These are phyloP conservation scores for Veloboletus limbatus DNA, from an alignment of 1,284 basidiomycete genomes.

Conservation along the genomic window DNA sequence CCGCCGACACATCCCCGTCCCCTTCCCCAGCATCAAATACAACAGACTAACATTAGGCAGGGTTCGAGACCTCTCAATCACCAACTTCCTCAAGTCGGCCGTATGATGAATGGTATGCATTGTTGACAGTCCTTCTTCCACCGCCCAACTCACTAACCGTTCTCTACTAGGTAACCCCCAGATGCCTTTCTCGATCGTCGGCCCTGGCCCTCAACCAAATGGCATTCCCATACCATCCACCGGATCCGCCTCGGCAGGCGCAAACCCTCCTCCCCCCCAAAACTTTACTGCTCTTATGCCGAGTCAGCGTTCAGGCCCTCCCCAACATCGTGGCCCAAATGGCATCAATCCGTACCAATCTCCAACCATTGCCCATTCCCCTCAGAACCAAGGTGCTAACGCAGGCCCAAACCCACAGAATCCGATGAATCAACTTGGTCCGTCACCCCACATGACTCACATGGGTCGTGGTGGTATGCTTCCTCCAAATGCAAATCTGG, in stretches of 20 bases:
- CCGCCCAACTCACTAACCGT: too few relatives aligned
- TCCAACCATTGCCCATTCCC: slow-evolving; percentile 43
- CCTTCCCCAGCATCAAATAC: slow-evolving; percentile 44
- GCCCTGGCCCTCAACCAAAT: slow-evolving; percentile 37
- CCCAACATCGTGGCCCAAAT: slow-evolving; percentile 39
- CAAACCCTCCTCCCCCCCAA: slow-evolving; percentile 25
- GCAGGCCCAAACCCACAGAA: slow-evolving; percentile 30
- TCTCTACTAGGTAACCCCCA: slow-evolving; percentile 31
- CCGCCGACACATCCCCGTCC: slow-evolving; percentile 12
- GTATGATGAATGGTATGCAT: slow-evolving; percentile 37
- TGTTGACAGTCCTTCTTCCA: too few relatives aligned
- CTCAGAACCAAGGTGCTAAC: slow-evolving; percentile 35
- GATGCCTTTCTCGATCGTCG: slow-evolving; percentile 32
- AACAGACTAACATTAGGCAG: slow-evolving; percentile 33
- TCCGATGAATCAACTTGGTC: slow-evolving; percentile 49
- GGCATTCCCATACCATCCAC: too few relatives aligned
- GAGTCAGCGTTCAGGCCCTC: slow-evolving; percentile 34
- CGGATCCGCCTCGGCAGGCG: too few relatives aligned
- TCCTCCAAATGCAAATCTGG: slow-evolving; percentile 38
- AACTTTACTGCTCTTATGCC: slow-evolving; percentile 27
- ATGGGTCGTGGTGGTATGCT: slow-evolving; percentile 48
- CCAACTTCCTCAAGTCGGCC: too few relatives aligned
- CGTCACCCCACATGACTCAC: slow-evolving; percentile 47
- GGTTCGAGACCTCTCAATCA: slow-evolving; percentile 29
- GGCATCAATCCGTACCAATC: slow-evolving; percentile 42